These are phyloP conservation scores for Triadica sebifera DNA, from an alignment of 345 rosid species.

Conservation along the genomic window DNA sequence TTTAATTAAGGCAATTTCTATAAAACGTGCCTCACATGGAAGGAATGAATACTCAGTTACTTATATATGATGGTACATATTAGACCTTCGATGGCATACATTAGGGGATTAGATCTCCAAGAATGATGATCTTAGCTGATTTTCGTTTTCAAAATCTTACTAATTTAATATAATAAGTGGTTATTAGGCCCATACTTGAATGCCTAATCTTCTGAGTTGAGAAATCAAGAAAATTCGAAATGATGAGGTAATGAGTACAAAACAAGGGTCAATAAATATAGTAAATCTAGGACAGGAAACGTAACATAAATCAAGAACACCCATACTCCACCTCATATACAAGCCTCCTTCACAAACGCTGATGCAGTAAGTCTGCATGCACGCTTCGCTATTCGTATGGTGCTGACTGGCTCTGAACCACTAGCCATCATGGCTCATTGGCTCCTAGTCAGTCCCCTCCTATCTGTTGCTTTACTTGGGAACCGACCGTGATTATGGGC, in stretches of 20 bases:
- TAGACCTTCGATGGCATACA: background rate
- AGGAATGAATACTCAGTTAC: too few relatives aligned
- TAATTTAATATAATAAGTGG: background rate
- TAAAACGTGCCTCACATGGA: too few relatives aligned
- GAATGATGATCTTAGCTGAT: background rate
- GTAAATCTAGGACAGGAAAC: slow-evolving; percentile 10
- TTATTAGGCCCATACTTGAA: slow-evolving; percentile 28
- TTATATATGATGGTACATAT: too few relatives aligned
- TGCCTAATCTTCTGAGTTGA: slow-evolving; percentile 8
- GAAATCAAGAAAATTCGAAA: slow-evolving; percentile 33
- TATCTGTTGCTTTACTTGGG: too few relatives aligned
- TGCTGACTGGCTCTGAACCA: too few relatives aligned
- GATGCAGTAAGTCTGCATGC: too few relatives aligned
- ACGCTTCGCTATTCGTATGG: too few relatives aligned
- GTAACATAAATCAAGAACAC: slow-evolving; percentile 11
- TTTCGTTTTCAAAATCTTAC: background rate
- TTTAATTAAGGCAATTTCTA: too few relatives aligned
- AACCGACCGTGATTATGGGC: too few relatives aligned
- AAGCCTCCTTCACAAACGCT: background rate
- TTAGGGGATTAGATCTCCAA: background rate
- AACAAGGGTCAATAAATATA: slow-evolving; percentile 35
- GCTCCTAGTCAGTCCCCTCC: too few relatives aligned
- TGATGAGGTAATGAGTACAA: slow-evolving; percentile 49
- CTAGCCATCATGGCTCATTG: too few relatives aligned
- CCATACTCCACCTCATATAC: slow-evolving; percentile 19